Conservation (phyloP, 768 basidiomycete genomes). For the Pulveroboletus sp. region DNA sequence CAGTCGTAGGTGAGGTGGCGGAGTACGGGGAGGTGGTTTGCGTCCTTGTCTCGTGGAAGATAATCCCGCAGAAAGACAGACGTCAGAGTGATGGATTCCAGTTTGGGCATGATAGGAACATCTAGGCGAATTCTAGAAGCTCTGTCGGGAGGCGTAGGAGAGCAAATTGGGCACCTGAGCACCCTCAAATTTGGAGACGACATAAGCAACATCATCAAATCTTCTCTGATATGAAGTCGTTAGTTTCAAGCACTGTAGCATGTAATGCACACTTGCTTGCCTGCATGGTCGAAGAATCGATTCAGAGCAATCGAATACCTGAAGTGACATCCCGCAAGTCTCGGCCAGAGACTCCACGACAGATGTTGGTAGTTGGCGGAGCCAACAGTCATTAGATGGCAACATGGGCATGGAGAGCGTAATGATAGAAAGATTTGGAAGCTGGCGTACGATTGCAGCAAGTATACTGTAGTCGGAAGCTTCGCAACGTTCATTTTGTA, state of each 20-base stretch:
- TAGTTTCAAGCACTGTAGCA: background rate
- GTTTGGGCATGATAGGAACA: slow-evolving; percentile 25
- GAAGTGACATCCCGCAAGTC: slow-evolving; percentile 24
- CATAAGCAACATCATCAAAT: slow-evolving; percentile 25
- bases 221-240: slow-evolving; percentile 18
- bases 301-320: slow-evolving; percentile 28
- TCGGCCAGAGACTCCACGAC: slow-evolving; percentile 21
- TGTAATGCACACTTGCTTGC: slow-evolving; percentile 9
- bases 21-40: slow-evolving; percentile 27
- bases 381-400: slow-evolving; percentile 24
- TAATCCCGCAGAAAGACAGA: slow-evolving; percentile 29
- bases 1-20: slow-evolving; percentile 30
- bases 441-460: slow-evolving; percentile 21
- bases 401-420: slow-evolving; percentile 26
- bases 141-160: slow-evolving; percentile 20
- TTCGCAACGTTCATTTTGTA: slow-evolving; percentile 25
- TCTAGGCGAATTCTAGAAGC: slow-evolving; percentile 16
- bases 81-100: slow-evolving; percentile 24
- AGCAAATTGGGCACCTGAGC: slow-evolving; percentile 27
- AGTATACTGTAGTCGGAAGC: slow-evolving; percentile 20
- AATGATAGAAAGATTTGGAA: slow-evolving; percentile 23
- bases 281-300: slow-evolving; percentile 28
- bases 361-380: slow-evolving; percentile 20
- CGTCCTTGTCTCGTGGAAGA: slow-evolving; percentile 24
- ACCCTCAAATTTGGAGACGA: slow-evolving; percentile 25